Conservation (phyloP, 306 rosid genomes). For the Cicer pinnatifidum region DNA sequence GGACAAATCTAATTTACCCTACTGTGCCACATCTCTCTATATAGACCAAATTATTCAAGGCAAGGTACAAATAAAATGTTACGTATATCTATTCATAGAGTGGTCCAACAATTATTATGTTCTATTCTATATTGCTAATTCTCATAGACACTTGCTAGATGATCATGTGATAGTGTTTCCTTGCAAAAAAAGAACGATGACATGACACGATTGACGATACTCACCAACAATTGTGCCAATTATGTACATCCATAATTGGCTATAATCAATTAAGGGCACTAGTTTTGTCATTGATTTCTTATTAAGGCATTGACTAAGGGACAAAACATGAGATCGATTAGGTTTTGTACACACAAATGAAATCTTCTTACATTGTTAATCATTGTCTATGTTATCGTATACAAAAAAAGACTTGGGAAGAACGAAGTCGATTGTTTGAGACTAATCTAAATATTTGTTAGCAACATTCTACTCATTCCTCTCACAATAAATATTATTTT, state of each 20-base stretch:
- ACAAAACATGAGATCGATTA: constrained; percentile 8
- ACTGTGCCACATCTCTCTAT: background rate
- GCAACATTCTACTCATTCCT: too few relatives aligned
- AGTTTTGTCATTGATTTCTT: background rate
- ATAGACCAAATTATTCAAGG: constrained; percentile 22
- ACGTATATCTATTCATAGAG: constrained; percentile 3
- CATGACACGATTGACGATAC: background rate
- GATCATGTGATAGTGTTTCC: constrained; percentile 12
- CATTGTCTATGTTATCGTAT: too few relatives aligned
- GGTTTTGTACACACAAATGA: background rate
- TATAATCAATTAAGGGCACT: background rate
- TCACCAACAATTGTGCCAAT: background rate
- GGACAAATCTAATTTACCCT: constrained; percentile 34
- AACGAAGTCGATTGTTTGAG: too few relatives aligned
- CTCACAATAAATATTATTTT: too few relatives aligned
- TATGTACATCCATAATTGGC: background rate
- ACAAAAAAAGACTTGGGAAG: too few relatives aligned
- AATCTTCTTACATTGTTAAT: background rate
- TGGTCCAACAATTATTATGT: constrained; percentile 8
- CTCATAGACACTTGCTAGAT: background rate
- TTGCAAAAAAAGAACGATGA: background rate
- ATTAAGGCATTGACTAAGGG: constrained; percentile 6
- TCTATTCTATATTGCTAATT: constrained; percentile 25
- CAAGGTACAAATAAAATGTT: constrained; percentile 8
- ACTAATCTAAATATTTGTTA: too few relatives aligned